These are phyloP conservation scores for Beauveria sp. DNA, from an alignment of 2,329 filamentous ascomycete genomes.

Conservation along the genomic window DNA sequence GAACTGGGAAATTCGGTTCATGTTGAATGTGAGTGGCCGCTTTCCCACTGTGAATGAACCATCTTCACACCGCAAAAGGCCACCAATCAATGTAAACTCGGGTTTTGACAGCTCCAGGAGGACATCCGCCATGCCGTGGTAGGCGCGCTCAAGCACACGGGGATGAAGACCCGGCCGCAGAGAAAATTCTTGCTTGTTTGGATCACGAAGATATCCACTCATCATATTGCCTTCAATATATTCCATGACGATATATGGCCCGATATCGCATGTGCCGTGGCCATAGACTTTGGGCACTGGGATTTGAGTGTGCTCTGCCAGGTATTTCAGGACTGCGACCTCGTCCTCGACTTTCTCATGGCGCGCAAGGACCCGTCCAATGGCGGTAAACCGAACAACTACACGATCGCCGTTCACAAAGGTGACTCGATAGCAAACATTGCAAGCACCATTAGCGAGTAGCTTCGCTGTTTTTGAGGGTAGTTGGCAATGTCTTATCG, in stretches of 20 bases:
- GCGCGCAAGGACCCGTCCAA: background rate
- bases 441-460: background rate
- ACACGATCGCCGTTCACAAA: background rate
- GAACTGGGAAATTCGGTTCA: background rate
- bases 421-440: background rate
- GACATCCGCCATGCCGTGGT: background rate
- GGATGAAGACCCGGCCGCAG: background rate
- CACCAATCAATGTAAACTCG: background rate
- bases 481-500: background rate
- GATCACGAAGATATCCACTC: background rate
- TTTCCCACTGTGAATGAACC: background rate
- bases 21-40: background rate
- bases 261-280: background rate
- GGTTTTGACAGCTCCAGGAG: background rate
- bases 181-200: background rate
- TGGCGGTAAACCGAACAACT: background rate
- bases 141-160: background rate
- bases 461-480: background rate
- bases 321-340: background rate
- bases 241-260: background rate
- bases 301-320: background rate
- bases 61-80: background rate
- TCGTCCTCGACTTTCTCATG: background rate
- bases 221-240: background rate
- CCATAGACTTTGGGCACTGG: background rate